Evolutionary conservation across 2,329 filamentous ascomycete species (phyloP).

Genomic region (Xylariaceae sp.): DNA sequence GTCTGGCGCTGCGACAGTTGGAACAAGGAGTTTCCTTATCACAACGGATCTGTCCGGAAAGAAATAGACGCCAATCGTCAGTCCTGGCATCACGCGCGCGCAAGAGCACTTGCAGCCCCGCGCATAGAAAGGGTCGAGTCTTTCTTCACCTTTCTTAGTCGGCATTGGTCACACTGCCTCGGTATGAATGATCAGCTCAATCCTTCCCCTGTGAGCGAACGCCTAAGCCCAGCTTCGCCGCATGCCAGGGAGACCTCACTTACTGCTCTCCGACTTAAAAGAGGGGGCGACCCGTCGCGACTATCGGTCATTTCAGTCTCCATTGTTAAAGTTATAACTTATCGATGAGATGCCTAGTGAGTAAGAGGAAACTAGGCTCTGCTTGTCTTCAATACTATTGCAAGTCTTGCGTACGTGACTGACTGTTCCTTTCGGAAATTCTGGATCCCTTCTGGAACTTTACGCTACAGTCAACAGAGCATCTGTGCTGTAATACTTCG

Average conservation of each 20-base stretch:
- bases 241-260: constrained; percentile 22
- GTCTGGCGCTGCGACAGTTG: constrained; percentile 52
- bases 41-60: constrained; percentile 48
- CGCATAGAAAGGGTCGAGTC: neutral
- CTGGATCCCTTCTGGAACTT: too few relatives aligned
- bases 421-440: too few relatives aligned
- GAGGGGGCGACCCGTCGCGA: constrained; percentile 34
- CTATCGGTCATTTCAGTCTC: constrained; percentile 36
- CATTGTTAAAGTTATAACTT: constrained; percentile 21
- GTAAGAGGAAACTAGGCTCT: neutral
- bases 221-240: neutral
- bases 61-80: neutral
- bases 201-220: constrained; percentile 32
- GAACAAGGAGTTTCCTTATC: constrained; percentile 56
- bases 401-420: too few relatives aligned
- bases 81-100: neutral
- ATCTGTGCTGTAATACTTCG: too few relatives aligned
- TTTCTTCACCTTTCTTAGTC: constrained; percentile 35
- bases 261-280: constrained; percentile 39
- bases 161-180: constrained; percentile 40
- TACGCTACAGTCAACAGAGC: too few relatives aligned
- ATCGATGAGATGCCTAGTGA: neutral
- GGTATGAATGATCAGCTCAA: constrained; percentile 37
- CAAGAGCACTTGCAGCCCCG: neutral
- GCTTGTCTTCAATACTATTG: neutral